Conservation (phyloP, 306 rosid species). For the Prunus mongolica region DNA sequence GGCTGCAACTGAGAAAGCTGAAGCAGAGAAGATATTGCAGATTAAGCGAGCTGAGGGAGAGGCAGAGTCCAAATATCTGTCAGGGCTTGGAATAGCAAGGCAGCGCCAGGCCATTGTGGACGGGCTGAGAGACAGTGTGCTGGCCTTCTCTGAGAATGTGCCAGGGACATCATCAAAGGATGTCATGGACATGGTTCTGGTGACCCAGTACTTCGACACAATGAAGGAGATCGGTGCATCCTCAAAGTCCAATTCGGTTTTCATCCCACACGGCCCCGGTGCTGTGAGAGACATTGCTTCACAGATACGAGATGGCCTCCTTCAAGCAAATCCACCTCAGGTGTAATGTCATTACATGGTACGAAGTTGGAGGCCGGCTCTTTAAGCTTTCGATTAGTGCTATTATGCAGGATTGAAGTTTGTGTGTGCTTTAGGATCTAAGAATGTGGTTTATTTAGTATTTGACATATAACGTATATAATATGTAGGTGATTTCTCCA, state of each 20-base stretch:
- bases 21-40: slow-evolving; percentile 53
- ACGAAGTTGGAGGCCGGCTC: background rate
- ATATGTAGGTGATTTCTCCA: background rate
- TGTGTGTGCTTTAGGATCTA: background rate
- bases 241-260: slow-evolving; percentile 43
- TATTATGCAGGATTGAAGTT: background rate
- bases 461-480: background rate
- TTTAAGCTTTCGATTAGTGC: background rate
- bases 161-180: slow-evolving; percentile 54
- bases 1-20: slow-evolving; percentile 50
- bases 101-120: slow-evolving; percentile 63
- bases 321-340: slow-evolving; percentile 29
- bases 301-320: slow-evolving; percentile 52
- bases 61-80: slow-evolving; percentile 50
- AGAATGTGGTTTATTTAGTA: background rate
- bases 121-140: slow-evolving; percentile 56
- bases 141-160: slow-evolving; percentile 49
- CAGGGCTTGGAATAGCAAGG: slow-evolving; percentile 52
- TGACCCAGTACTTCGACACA: slow-evolving; percentile 55
- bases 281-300: slow-evolving; percentile 47
- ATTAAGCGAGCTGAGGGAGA: slow-evolving; percentile 58
- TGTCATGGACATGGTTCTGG: slow-evolving; percentile 59
- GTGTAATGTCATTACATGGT: background rate
- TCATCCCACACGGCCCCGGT: slow-evolving; percentile 57
- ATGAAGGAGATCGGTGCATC: slow-evolving; percentile 56